phyloP scores from a whole-genome alignment of 2,329 filamentous ascomycete genomes.

The Diplodia intermedia region DNA sequence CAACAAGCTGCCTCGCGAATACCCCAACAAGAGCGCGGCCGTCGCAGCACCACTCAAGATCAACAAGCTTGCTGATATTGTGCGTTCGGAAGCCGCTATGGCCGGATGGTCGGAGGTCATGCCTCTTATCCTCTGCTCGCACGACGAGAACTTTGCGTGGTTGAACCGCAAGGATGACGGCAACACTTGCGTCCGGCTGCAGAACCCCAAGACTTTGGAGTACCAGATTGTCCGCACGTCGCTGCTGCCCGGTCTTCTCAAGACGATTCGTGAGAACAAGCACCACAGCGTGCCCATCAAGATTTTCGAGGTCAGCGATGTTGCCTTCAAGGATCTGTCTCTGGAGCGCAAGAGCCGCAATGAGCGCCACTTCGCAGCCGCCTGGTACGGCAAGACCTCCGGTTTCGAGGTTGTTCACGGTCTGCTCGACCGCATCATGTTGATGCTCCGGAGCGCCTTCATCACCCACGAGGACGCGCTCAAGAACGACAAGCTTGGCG shows the following conservation, averaged over 20 bases:
- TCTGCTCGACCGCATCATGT: constrained; percentile 86
- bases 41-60: constrained; percentile 86
- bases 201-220: constrained; percentile 91
- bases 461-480: constrained; percentile 73
- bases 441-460: constrained; percentile 88
- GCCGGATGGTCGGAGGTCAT: constrained; percentile 96
- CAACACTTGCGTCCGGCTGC: constrained; percentile 79
- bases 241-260: constrained; percentile 84
- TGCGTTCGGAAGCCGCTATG: constrained; percentile 88
- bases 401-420: constrained; percentile 97
- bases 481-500: constrained; percentile 65
- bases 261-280: constrained; percentile 94
- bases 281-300: constrained; percentile 86
- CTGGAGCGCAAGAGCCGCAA: constrained; percentile 88
- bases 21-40: constrained; percentile 84
- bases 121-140: constrained; percentile 93
- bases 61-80: constrained; percentile 94
- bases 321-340: constrained; percentile 85
- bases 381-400: constrained; percentile 90
- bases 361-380: constrained; percentile 93
- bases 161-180: constrained; percentile 90
- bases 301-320: constrained; percentile 90
- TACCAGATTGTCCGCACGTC: constrained; percentile 93
- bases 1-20: constrained; percentile 88
- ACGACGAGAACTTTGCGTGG: constrained; percentile 98